Percentiles rank a stretch among this genome's conserved stretches.
Conservation (phyloP, 192 early-diverging fungal genomes). For the Coemansia sp. region DNA sequence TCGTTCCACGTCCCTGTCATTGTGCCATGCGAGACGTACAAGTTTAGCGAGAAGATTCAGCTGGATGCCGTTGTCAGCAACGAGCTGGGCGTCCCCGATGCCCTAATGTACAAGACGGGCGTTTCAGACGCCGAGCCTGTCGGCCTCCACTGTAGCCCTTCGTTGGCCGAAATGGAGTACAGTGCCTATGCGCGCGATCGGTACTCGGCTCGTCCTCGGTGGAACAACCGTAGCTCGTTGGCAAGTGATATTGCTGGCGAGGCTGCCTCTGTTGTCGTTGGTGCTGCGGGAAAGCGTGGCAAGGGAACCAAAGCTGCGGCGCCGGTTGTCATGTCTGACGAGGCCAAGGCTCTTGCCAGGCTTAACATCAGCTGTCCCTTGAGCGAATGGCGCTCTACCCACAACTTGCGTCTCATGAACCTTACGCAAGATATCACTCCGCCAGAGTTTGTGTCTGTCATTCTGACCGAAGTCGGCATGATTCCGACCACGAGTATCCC, state of each 20-base stretch:
- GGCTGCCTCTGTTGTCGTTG: not conserved
- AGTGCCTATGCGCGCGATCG: constrained; percentile 56
- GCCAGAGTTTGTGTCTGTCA: constrained; percentile 85
- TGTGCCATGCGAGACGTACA: constrained; percentile 93
- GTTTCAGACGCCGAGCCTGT: constrained; percentile 48
- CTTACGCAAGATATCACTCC: constrained; percentile 96
- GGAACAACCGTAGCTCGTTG: constrained; percentile 45
- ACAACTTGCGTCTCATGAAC: constrained; percentile 84
- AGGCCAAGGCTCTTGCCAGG: constrained; percentile 21
- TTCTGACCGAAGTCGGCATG: constrained; percentile 91
- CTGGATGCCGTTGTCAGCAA: constrained; percentile 97
- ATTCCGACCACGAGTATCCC: constrained; percentile 90
- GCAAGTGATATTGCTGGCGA: constrained; percentile 13
- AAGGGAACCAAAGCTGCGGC: constrained; percentile 29
- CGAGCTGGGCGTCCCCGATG: constrained; percentile 91
- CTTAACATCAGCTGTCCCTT: constrained; percentile 41
- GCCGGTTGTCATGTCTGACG: constrained; percentile 20
- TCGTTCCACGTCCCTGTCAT: constrained; percentile 93
- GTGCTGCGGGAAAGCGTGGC: constrained; percentile 16
- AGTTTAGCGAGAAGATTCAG: constrained; percentile 90
- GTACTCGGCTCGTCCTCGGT: constrained; percentile 50
- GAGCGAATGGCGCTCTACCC: constrained; percentile 76
- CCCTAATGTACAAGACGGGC: constrained; percentile 64
- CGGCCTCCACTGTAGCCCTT: constrained; percentile 31
- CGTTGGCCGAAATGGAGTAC: constrained; percentile 53